Conservation (phyloP, 2,329 filamentous ascomycete genomes). For the Metarhizium guizhouense region DNA sequence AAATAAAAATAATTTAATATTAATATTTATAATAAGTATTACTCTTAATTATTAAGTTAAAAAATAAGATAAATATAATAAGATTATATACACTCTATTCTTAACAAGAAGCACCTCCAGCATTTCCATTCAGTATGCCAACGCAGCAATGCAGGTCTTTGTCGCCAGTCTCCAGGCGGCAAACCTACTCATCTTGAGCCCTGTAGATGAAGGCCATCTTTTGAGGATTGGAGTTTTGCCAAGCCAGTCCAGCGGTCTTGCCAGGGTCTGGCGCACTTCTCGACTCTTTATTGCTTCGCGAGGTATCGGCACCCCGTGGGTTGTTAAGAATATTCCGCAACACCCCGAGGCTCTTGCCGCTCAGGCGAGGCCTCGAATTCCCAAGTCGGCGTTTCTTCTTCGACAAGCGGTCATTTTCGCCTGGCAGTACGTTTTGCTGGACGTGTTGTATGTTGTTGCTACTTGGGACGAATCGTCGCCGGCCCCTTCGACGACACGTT, state of each 20-base stretch:
- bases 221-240: not conserved
- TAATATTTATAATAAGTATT: too few species aligned
- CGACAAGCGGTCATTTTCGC: not conserved
- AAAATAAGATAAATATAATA: too few species aligned
- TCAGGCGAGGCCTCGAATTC: not conserved
- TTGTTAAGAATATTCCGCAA: not conserved
- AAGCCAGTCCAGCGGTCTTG: accelerated
- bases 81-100: too few species aligned
- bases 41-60: too few species aligned
- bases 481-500: too few species aligned
- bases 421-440: not conserved
- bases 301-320: not conserved
- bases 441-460: not conserved
- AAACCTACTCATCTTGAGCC: not conserved
- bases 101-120: not conserved
- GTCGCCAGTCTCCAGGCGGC: not conserved
- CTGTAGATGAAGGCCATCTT: not conserved
- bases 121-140: not conserved
- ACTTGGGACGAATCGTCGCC: not conserved
- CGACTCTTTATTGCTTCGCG: not conserved
- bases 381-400: not conserved
- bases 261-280: not conserved
- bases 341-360: not conserved
- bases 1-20: too few species aligned
- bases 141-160: not conserved